Base-by-base conservation (phyloP, 2,329 filamentous ascomycete species). In the Tolypocladium guangdongense region DNA sequence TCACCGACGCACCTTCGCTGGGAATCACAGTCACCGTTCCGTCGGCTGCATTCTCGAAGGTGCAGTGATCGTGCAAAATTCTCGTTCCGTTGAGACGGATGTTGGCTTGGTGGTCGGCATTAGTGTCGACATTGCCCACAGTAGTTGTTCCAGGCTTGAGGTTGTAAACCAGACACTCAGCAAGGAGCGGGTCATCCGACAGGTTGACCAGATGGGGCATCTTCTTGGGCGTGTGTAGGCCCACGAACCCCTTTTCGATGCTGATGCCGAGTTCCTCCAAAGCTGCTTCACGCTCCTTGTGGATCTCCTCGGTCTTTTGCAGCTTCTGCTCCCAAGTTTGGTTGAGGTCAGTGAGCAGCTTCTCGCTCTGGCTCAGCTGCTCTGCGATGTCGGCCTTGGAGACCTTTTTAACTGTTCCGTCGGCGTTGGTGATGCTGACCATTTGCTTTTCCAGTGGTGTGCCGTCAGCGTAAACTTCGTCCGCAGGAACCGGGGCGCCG, bases 291-390 rank as follows among this genome's bases (percentile, higher is more conserved):
- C 93, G 84, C 71, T 99, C 93, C 67, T 96, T 96, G 75, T 99
- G 93, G 53, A 99, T 97, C 61, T 92, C 84, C 68, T 99, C 93
- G 0, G 93, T 99, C 73, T 95, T 96, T 59, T 83, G 80, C 57
- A 99, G 74, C 70, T 97, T 97, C 72, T 99, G 83, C 72, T 99
- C 93, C 93, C 93, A 99, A 0, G 93, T 99, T 72, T 99, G 91
- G 64, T 99, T 99, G 52, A 99, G 81, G 67, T 99, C 93, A 50
- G 87, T 86, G 64, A 97, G 88, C 22, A 99, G 80, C 71, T 99
- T 99, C 72, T 99, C 93, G 59, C 90, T 96, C 68, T 97, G 93
- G 62, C 86, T 91, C 30, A 99, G 77, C 68, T 99, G 95, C 68
- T 99, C 93, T 7, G 90, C 89, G 67, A 99, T 99, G 66, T 99